Evolutionary conservation across 805 yeast species (phyloP).

Genomic region (Yarrowia sp.): DNA sequence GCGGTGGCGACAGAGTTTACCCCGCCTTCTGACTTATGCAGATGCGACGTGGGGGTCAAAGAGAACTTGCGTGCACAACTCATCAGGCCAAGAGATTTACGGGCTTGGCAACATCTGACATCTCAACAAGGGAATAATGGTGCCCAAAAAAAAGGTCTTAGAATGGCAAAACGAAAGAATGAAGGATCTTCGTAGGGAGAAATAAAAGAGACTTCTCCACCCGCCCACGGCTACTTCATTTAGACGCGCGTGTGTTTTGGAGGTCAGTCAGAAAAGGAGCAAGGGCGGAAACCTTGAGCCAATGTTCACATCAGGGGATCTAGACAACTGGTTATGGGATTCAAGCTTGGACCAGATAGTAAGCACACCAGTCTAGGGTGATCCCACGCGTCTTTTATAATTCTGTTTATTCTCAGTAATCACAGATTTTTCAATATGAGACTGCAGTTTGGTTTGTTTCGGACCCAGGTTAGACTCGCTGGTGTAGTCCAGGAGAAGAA

Average conservation of each 20-base stretch:
- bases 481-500: too few species aligned
- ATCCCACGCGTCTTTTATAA: not conserved
- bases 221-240: not conserved
- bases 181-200: not conserved
- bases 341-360: too few species aligned
- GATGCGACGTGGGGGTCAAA: not conserved
- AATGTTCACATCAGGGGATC: not conserved
- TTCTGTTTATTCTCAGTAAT: not conserved
- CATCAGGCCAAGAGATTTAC: constrained; percentile 8
- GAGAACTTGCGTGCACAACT: not conserved
- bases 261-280: not conserved
- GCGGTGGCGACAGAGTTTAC: not conserved
- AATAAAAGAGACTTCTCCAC: not conserved
- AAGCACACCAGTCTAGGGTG: not conserved
- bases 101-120: not conserved
- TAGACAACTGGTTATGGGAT: not conserved
- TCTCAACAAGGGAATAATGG: not conserved
- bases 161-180: not conserved
- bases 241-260: not conserved
- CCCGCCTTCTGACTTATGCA: constrained; percentile 16
- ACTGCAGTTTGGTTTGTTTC: too few species aligned
- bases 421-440: too few species aligned
- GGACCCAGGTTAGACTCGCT: too few species aligned
- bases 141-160: not conserved
- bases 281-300: constrained; percentile 8